phyloP scores from a whole-genome alignment of 179 eudicot genomes.

The Kewa caespitosa region DNA sequence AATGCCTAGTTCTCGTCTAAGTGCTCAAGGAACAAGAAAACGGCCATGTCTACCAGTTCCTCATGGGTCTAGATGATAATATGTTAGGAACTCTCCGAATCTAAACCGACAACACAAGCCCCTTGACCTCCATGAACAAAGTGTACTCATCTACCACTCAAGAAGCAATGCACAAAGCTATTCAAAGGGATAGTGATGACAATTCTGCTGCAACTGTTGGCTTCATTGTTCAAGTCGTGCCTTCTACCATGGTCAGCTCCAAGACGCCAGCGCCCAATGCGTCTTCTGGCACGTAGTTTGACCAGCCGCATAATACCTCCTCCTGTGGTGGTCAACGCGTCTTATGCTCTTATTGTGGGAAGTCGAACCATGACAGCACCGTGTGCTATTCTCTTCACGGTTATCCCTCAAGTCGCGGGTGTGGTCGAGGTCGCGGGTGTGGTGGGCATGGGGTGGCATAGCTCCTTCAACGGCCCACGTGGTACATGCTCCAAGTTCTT shows the following conservation, averaged over 20 bases:
- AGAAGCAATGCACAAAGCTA: background rate
- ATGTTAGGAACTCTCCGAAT: background rate
- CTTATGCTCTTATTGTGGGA: background rate
- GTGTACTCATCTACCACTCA: background rate
- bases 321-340: background rate
- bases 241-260: too few relatives aligned
- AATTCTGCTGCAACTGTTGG: background rate
- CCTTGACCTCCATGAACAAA: background rate
- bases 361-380: background rate
- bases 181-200: background rate
- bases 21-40: background rate
- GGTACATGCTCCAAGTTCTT: too few relatives aligned
- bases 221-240: background rate
- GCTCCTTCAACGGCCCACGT: too few relatives aligned
- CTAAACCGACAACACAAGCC: too few relatives aligned
- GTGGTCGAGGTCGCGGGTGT: background rate
- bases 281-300: too few relatives aligned
- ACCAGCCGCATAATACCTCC: background rate
- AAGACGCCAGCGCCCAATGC: too few relatives aligned
- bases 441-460: background rate
- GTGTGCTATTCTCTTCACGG: background rate
- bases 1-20: background rate
- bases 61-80: background rate
- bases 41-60: background rate
- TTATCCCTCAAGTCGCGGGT: too few relatives aligned